Base-by-base conservation (phyloP, 2,329 filamentous ascomycete species). In the Aspergillus pseudoviridinutans region DNA sequence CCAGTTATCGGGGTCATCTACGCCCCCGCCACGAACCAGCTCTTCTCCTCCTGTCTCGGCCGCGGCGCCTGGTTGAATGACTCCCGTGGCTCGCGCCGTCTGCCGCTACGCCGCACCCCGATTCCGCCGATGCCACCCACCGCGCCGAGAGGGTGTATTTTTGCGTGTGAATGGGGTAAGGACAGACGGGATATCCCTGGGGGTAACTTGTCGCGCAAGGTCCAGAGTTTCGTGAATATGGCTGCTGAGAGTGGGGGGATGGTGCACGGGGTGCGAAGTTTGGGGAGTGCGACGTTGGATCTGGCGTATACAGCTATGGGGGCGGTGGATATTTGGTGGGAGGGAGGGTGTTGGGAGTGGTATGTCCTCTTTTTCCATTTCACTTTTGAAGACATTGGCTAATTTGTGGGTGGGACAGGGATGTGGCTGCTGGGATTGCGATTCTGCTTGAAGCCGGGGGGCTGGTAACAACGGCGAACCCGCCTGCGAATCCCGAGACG, bases 321-420 rank as follows among this genome's bases (percentile, higher is more conserved):
- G 0, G 79, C 85, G 0, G 87, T 91, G 63, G 89, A 92, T 72
- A 90, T 91, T 10, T 91, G 89, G 88, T 92, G 88, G 88, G 88
- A 92, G 69, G 89, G 88, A 3, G 88, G 88, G 0, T 91, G 88
- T 66, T 91, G 88, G 88, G 89, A 91, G 73, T 92, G 89, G 86
- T 87, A 65, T 62, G 80, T 71, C 46, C 25, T 22, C 50, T 54
- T 25, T 25, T 25, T 25, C 24, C 24, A 25, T 4, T 25, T 25
- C 9, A 12, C 7, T 22, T 47, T 35, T 32, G 17, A 12, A 35
- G 2, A 27, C 3, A 35, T 0, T 6, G 12, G 29, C 38, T 54
- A 49, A 14, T 32, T 29, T 53, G 17, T 9, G 10, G 17, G n/a
- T 25, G 10, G 41, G 10, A 49, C 12, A 69, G 65, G 88, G 89